Conservation (phyloP, 495 filamentous ascomycete species). For the Aspergillus wentii region DNA sequence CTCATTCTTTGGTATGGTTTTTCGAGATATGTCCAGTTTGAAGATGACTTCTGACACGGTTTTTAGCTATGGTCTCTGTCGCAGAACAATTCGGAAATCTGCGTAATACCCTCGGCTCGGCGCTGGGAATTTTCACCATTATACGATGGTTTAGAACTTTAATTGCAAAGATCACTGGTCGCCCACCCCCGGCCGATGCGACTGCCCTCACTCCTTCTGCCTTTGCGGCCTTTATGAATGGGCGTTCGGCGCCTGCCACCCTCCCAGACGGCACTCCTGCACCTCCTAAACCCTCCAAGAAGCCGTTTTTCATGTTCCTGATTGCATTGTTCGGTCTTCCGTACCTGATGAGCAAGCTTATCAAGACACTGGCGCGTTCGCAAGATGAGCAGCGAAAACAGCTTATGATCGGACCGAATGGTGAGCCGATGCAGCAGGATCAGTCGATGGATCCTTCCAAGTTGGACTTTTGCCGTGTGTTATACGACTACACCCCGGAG, state of each 20-base stretch:
- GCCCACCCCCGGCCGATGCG: constrained; percentile 81
- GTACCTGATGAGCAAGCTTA: constrained; percentile 93
- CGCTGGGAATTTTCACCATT: constrained; percentile 91
- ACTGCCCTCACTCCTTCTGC: constrained; percentile 80
- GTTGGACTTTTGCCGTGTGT: constrained; percentile 88
- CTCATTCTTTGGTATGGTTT: constrained; percentile 86
- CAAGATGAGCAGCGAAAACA: constrained; percentile 71
- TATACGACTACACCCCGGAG: constrained; percentile 90
- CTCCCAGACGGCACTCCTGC: constrained; percentile 53
- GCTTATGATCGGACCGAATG: constrained; percentile 47
- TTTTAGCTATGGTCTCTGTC: constrained; percentile 98
- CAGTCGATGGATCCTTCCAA: constrained; percentile 73
- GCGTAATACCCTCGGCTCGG: constrained; percentile 89
- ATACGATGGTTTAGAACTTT: constrained; percentile 90
- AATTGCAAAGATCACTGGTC: constrained; percentile 90
- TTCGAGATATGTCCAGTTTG: background rate
- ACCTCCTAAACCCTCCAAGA: constrained; percentile 73
- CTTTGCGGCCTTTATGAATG: constrained; percentile 77
- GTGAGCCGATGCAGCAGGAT: constrained; percentile 31
- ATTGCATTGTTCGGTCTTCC: constrained; percentile 91
- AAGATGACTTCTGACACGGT: constrained; percentile 15
- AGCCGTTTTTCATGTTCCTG: constrained; percentile 94
- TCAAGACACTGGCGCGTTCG: constrained; percentile 73
- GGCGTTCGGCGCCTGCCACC: constrained; percentile 31
- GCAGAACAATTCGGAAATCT: constrained; percentile 95